Base-by-base conservation (phyloP, 345 rosid species). In the Microcos paniculata region DNA sequence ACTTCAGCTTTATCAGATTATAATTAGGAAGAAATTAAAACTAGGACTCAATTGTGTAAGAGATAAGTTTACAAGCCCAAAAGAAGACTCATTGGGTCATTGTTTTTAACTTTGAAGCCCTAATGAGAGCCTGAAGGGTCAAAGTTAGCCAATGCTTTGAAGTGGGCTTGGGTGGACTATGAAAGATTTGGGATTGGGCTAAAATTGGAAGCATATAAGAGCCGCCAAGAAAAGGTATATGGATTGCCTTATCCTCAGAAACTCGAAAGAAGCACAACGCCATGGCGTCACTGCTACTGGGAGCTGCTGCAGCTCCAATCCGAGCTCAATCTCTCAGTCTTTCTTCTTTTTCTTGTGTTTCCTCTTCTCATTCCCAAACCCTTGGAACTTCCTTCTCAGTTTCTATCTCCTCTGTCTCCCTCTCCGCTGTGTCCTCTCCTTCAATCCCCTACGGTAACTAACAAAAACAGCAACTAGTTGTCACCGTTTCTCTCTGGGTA, bases 251-350 rank as follows among this genome's bases (percentile, higher is more conserved):
- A 58, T 73, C 66, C 35, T 43, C 57, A 59, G n/a, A 26, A 12
- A 24, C 61, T 53, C 58, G 58, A 24, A 2, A 35, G 38, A 35
- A 35, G 40, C 30, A 15, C 40, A 30, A 3, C 15, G 45, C 15
- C 24, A 89, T 91, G 96, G 93, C 96, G 78, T 88, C 86, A 40
- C 82, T 86, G 45, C 70, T 87, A 21, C 70, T 86, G 28, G 85
- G 88, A 77, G 81, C 88, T 84, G 78, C 81, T 53, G 87, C 89
- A 46, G 15, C 82, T 53, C 88, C 89, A 46, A 19, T 78, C 28
- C 66, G 69, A 8, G 56, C 83, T n/a, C 80, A 35, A 8, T 55
- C 85, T 3, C 76, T 72, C 58, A 38, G 26, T 26, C 61, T 72
- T 56, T 24, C 77, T 15, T 21, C 74, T 5, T 38, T 13, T 35